Evolutionary conservation across 306 rosid species (phyloP), one percentile per base, ranked within the genome.

Genomic region (Mucuna pruriens): DNA sequence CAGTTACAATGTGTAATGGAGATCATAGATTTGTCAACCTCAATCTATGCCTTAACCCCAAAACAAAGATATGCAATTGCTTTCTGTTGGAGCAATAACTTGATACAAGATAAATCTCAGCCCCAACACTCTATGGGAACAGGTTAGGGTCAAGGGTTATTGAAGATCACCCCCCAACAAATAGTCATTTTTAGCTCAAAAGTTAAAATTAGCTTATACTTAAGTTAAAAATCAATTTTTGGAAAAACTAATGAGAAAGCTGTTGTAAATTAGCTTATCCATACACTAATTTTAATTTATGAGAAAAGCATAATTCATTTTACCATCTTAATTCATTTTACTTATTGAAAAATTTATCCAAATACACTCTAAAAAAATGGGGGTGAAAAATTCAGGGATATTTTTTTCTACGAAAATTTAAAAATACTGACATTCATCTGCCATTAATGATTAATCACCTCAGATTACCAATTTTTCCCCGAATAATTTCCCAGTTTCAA

Each of bases 131-230:
- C 46, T 39, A 8, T 46, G 54, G 26, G 57, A 75, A 54, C n/a
- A 38, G 22, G 46, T 10, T 52, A 78, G 60, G 46, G 52, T 6
- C 40, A 6, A 64, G 51, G 12, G 6, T 71, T 63, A 48, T 29
- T 5, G 48, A 63, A 76, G 49, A 48, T 17, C 38, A 67, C 33
- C 69, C 13, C 76, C 20, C 82, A 52, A 51, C 17, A 78, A 6
- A 78, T 78, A 25, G 13, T 9, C 8, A 16, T 66, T 66, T 48
- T 36, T 19, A 66, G 20, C 6, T 52, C 26, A 29, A n/a, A n/a
- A n/a, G n/a, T n/a, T n/a, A n/a, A n/a, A n/a, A n/a, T n/a, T n/a
- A n/a, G n/a, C n/a, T n/a, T n/a, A n/a, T n/a, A n/a, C n/a, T n/a
- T n/a, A n/a, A n/a, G n/a, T n/a, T n/a, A n/a, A n/a, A n/a, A n/a